Evolutionary conservation across 129 eudicot species (phyloP), one percentile per base, ranked within the genome.

Genomic region (Tagetes patula): DNA sequence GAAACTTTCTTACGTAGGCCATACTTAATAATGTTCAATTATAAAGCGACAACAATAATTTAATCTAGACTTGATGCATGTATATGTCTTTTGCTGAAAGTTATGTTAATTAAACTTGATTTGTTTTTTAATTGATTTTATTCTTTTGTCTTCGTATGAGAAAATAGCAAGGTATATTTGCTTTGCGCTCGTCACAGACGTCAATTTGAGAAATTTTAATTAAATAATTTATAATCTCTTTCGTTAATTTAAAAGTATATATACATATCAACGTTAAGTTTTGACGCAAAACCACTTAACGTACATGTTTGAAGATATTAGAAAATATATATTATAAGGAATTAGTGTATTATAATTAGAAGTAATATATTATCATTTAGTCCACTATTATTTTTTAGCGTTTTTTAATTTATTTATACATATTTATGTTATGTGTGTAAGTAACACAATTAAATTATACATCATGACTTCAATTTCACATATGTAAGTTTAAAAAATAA

Each of bases 151-250:
- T 69, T 27, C 59, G 12, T 47, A 31, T 62, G 75, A 76, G 53
- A 69, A 76, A 68, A 56, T 59, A 46, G 76, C 55, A 38, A 27
- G 76, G 81, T 59, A 77, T 77, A 77, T 77, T 68, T 77, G 75
- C 64, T 70, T 69, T 69, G 54, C 71, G 64, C 75, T 33, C 2
- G 81, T 69, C 81, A 59, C 64, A 37, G 11, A 69, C 81, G 60
- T 13, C 70, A 39, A 70, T 60, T 38, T 37, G 42, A 9, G 46
- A 43, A 11, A 6, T 56, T 4, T 60, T 46, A 45, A 76, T 65
- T 45, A 42, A 67, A 66, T 34, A n/a, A 27, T n/a, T 40, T 74
- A 8, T 20, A 32, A 27, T 32, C 9, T 7, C 13, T 62, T 48
- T 33, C 37, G 3, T 20, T 14, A 20, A 20, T 20, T 20, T 20